phyloP scores from a whole-genome alignment of 2,329 filamentous ascomycete species.

The Sporothrix phasma region DNA sequence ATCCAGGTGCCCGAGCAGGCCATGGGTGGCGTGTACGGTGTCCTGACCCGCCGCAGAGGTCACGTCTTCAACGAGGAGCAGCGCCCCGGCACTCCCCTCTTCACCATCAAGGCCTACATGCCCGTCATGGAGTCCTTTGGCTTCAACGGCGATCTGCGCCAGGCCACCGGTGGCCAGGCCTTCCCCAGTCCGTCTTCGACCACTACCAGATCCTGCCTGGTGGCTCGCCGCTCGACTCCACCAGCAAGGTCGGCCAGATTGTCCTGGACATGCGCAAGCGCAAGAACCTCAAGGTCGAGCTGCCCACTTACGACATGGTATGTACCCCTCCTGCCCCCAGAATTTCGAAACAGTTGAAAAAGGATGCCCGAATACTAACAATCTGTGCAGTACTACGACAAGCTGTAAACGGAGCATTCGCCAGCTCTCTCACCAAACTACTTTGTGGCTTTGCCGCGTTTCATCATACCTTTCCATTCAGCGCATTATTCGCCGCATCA shows the following conservation, averaged over 20 bases:
- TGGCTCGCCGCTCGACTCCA: conserved; percentile 79
- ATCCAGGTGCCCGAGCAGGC: conserved; percentile 97
- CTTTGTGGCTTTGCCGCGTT: conserved; percentile 12
- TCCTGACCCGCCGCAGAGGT: conserved; percentile 93
- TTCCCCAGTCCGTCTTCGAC: conserved; percentile 98
- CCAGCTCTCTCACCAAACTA: conserved; percentile 12
- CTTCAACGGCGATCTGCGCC: conserved; percentile 95
- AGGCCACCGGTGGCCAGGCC: conserved; percentile 88
- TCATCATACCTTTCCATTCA: background rate
- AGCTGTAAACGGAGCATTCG: conserved; percentile 62
- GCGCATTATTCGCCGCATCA: background rate
- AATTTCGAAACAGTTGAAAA: background rate
- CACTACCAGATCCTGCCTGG: conserved; percentile 96
- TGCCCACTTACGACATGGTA: conserved; percentile 91
- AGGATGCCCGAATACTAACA: background rate
- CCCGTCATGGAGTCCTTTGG: conserved; percentile 44
- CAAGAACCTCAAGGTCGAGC: conserved; percentile 97
- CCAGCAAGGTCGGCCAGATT: conserved; percentile 71
- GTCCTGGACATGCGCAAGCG: conserved; percentile 91
- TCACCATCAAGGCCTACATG: conserved; percentile 63
- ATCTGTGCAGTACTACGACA: conserved; percentile 79
- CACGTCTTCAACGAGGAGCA: conserved; percentile 99
- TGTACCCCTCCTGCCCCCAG: conserved; percentile 35
- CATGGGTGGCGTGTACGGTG: conserved; percentile 99
- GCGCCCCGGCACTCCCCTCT: conserved; percentile 95